A percentile compares a stretch with the other conserved stretches of the same genome.
Conservation (phyloP, 78 protist species). For the Dictyostelium firmibasis region DNA sequence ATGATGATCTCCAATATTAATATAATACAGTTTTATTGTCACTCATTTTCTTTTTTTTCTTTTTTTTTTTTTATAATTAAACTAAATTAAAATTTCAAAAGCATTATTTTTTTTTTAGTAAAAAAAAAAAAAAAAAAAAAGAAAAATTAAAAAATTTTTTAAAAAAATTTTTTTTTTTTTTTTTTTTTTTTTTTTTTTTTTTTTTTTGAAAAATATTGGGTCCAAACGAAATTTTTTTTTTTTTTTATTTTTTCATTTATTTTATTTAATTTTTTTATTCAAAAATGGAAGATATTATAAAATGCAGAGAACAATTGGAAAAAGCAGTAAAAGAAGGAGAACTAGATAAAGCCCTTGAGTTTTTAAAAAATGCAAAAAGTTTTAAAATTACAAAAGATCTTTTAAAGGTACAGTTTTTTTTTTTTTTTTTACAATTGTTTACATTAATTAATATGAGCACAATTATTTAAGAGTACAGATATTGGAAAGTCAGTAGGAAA, state of each 20-base stretch:
- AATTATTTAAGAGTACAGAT: conserved; percentile 14
- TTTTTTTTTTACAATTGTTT: background rate
- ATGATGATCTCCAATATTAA: conserved; percentile 90
- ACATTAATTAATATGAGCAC: background rate
- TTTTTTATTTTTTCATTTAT: background rate
- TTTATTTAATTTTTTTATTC: background rate
- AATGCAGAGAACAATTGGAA: conserved; percentile 9
- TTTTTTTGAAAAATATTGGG: too few relatives aligned
- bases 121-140: background rate
- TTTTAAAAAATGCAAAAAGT: background rate
- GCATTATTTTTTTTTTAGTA: too few relatives aligned
- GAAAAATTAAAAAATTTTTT: background rate
- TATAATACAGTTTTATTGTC: conserved; percentile 53
- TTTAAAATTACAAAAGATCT: conserved; percentile 11
- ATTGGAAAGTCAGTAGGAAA: conserved; percentile 56
- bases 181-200: background rate
- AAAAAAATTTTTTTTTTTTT: background rate
- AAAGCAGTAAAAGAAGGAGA: background rate
- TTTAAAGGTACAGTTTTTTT: background rate
- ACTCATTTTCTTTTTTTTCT: background rate
- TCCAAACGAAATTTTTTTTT: background rate
- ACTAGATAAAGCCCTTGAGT: background rate
- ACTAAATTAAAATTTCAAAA: background rate
- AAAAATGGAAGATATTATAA: background rate
- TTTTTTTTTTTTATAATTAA: background rate